Evolutionary conservation across 352 stramenopile species (phyloP), one percentile per base, ranked within the genome.

Genomic region (Phytopythium cucurbitacearum): DNA sequence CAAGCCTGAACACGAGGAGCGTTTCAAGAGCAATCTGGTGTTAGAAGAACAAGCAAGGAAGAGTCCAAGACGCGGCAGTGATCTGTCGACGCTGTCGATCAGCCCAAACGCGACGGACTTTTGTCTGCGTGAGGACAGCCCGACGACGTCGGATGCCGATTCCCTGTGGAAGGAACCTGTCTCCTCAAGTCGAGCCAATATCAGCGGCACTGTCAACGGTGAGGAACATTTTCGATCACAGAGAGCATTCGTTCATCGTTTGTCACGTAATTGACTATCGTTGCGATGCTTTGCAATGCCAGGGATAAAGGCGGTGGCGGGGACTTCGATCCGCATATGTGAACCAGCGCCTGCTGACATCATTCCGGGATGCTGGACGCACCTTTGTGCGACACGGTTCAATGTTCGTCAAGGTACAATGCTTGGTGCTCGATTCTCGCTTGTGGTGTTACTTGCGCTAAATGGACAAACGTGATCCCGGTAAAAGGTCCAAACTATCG

Each of bases 401-500:
- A 85, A 91, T n/a, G 80, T 93, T n/a, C 77, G 82, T 2, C 76
- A 89, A 76, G 82, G 82, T 80, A 51, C 21, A 40, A 44, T 33
- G 21, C 21, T 28, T 28, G 21, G 21, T 28, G 21, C 21, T 28
- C 21, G 21, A 28, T 28, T 28, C 21, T 28, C 21, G 21, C 21
- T 34, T 43, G 37, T 40, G 13, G 37, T 5, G 3, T 39, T 39
- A 40, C 50, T 40, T 41, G 16, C 3, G 3, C 10, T 11, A 8
- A n/a, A 34, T 38, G n/a, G 21, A 38, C 37, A n/a, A 28, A 21
- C 16, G 7, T 16, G 10, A 10, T n/a, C 9, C 13, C 44, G 28
- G n/a, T 35, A 4, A 5, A 46, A 87, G 76, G 77, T 45, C 77
- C 82, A 16, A 89, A 90, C 51, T 93, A 93, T 37, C 74, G 78